Percentiles rank a stretch among this genome's conserved stretches.
Conservation (phyloP, 2,329 filamentous ascomycete genomes). For the Esteya vermicola region DNA sequence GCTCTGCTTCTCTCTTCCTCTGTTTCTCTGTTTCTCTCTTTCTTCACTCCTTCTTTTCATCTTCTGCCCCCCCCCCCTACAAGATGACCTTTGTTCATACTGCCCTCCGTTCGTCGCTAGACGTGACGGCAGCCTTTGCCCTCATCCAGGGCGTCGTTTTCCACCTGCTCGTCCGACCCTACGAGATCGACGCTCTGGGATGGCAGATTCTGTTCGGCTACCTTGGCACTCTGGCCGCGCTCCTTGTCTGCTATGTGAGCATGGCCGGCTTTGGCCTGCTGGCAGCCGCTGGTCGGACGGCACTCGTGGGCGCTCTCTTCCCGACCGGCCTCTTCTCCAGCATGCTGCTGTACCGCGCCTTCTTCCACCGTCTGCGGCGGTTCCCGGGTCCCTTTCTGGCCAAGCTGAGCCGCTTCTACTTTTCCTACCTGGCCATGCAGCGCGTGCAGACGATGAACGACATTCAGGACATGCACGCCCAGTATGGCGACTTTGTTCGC, state of each 20-base stretch:
- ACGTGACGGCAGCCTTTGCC: not conserved
- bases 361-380: slow-evolving; percentile 4
- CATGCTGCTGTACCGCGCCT: slow-evolving; percentile 4
- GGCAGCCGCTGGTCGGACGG: no score
- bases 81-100: not conserved
- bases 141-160: not conserved
- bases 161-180: slow-evolving; percentile 1
- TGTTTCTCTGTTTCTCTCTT: no score
- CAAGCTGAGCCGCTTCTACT: slow-evolving; percentile 3
- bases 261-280: not conserved
- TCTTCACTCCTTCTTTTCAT: no score
- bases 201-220: not conserved
- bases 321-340: slow-evolving; percentile 1
- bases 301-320: not conserved
- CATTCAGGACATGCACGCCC: not conserved
- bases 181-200: not conserved
- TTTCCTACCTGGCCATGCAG: not conserved
- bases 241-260: not conserved
- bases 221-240: not conserved
- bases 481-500: slow-evolving; percentile 3
- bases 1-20: no score
- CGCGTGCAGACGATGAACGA: not conserved
- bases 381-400: slow-evolving; percentile 4
- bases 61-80: not conserved
- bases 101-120: not conserved